Evolutionary conservation across 2,329 filamentous ascomycete genomes (phyloP), one percentile per base, ranked within the genome.

Genomic region (Purpureocillium takamizusanense): DNA sequence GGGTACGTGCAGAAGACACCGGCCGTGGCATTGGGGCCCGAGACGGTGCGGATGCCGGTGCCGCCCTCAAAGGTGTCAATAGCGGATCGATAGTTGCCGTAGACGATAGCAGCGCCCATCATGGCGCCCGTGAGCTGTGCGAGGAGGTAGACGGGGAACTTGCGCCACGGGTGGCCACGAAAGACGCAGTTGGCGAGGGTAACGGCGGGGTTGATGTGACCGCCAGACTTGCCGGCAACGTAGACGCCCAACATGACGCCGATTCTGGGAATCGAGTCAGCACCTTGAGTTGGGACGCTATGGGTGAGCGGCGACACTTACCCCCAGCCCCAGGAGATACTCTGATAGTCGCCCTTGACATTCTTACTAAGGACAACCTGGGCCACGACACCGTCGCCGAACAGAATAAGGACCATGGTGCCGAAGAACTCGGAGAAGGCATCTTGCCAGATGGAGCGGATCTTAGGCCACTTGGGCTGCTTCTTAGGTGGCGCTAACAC

Each of bases 1-100:
- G 82, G 81, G 49, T 86, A 86, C 0, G 83, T 86, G 65, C 76
- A 82, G 55, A 86, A 86, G 46, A 87, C 76, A 2, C 75, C 80
- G 0, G 78, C 83, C 1, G 80, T 81, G 2, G 80, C 71, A 33
- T 73, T 82, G 18, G 61, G 54, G 8, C 64, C 71, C 31, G 60
- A 57, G 1, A 86, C 81, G 1, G 79, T 85, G 17, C 81, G 70
- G 41, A 82, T 66, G 12, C 70, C 64, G 3, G 67, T 56, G 2
- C 69, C 71, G 12, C 79, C 81, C 54, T 85, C 81, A 47, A 73
- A 78, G 16, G 60, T 55, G 47, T 83, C 71, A 47, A 86, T 83
- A 25, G 78, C 78, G 6, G 71, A 73, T 40, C 72, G 70, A 56
- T 81, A 81, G 57, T 80, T 81, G 16, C 65, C 75, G 50, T 81